Evolutionary conservation across 768 basidiomycete genomes (phyloP), one percentile per base, ranked within the genome.

Genomic region (Boletus pseudo-olivaceus): DNA sequence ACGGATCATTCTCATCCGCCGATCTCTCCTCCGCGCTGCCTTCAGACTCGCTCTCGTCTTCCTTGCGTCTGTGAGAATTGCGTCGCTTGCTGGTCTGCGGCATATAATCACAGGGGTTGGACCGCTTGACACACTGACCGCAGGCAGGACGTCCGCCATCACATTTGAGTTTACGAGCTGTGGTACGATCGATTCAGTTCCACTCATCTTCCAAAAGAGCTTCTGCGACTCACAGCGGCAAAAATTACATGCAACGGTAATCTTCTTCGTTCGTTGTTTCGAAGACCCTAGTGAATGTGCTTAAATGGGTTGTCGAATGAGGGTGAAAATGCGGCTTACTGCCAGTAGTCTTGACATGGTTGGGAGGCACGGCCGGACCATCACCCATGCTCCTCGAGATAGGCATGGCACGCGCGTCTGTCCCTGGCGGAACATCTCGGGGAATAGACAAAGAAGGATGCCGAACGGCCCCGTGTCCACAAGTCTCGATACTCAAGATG

Each of bases 221-320:
- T 44, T 50, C 53, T 49, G 51, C 39, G 42, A 79, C 88, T 73
- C 70, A 91, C 90, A 91, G 57, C 90, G 86, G 75, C 90, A 93
- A 70, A 93, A 93, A 70, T 93, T 91, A 75, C 90, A 93, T 37
- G 90, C 90, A 42, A 92, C 89, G 20, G 87, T 90, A 50, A 92
- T 92, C 72, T 93, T 91, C 77, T 90, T 91, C 50, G 85, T 82
- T 53, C 88, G 80, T 60, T 82, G 82, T 60, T 86, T 85, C 57
- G 77, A 77, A 33, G 82, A 80, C 67, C 78, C 84, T 83, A 61
- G 51, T 54, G 37, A 53, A 55, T 14, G 45, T 34, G 63, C 33
- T 60, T 55, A 58, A 60, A 60, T 53, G 53, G 35, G 46, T 53
- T 44, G 45, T 49, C 54, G 33, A 42, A 35, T n/a, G 34, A 58